These are phyloP conservation scores for Mycena belliarum DNA, from an alignment of 768 basidiomycete genomes.

Conservation along the genomic window DNA sequence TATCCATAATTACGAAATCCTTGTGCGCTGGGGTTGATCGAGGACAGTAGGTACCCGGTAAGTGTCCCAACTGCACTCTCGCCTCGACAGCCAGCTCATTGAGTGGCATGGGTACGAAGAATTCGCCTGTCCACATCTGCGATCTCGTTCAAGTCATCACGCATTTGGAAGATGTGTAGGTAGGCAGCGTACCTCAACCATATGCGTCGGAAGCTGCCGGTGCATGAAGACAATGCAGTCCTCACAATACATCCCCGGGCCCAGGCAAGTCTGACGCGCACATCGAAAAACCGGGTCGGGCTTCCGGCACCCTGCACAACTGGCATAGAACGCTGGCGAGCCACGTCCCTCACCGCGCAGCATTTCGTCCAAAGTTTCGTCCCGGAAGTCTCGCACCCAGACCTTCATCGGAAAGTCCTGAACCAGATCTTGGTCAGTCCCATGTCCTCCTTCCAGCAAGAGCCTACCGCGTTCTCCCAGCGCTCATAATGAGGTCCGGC, in stretches of 20 bases:
- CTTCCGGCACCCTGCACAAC: no score
- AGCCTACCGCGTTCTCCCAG: background rate
- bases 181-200: slow-evolving; percentile 9
- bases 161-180: background rate
- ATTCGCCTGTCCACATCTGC: background rate
- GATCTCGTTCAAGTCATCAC: background rate
- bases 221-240: slow-evolving; percentile 6
- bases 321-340: background rate
- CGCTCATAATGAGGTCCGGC: no score
- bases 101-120: background rate
- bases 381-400: background rate
- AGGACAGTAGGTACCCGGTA: background rate
- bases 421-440: no score
- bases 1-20: background rate
- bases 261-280: no score
- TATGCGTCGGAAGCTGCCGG: background rate
- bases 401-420: background rate
- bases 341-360: background rate
- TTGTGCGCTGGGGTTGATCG: background rate
- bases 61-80: background rate
- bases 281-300: no score
- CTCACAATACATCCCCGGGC: no score
- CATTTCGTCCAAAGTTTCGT: background rate
- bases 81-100: background rate
- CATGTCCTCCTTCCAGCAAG: no score